A percentile compares a stretch with the other conserved stretches of the same genome.
Conservation (phyloP, 106 monocot species). For the Allium sativum region DNA sequence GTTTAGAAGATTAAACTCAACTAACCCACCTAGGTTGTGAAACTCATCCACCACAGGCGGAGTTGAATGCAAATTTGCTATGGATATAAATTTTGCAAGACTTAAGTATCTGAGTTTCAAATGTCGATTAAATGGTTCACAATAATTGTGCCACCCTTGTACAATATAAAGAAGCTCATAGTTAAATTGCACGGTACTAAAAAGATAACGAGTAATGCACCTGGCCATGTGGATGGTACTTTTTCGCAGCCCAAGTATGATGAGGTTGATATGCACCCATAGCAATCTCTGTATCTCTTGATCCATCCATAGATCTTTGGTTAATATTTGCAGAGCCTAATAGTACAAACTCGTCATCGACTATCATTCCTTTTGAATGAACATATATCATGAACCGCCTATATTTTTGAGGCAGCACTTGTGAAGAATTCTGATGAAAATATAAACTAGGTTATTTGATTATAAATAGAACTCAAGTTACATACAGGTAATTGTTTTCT, state of each 20-base stretch:
- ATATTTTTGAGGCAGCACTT: constrained; percentile 2
- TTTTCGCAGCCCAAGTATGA: constrained; percentile 3
- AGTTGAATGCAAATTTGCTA: too few relatives aligned
- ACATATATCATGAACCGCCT: constrained; percentile 13
- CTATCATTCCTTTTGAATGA: constrained; percentile 14
- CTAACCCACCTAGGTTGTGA: too few relatives aligned
- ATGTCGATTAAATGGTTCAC: too few relatives aligned
- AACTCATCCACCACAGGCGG: too few relatives aligned
- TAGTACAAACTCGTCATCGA: constrained; percentile 13
- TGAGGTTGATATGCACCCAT: constrained; percentile 17
- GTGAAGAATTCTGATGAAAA: background rate
- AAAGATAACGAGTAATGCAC: background rate
- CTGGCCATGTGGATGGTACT: constrained; percentile 9
- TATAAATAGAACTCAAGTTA: too few relatives aligned
- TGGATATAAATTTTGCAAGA: too few relatives aligned
- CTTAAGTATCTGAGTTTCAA: too few relatives aligned
- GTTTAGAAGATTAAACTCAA: too few relatives aligned
- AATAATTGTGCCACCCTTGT: too few relatives aligned
- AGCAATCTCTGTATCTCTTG: constrained; percentile 13
- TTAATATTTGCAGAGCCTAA: constrained; percentile 69
- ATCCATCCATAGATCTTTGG: constrained; percentile 12
- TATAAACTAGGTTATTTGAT: too few relatives aligned
- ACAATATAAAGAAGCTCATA: too few relatives aligned
- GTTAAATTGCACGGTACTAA: background rate
- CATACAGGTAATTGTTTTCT: too few relatives aligned